Evolutionary conservation across 208 protist genomes (phyloP).

Genomic region (Eutreptiella sp.): DNA sequence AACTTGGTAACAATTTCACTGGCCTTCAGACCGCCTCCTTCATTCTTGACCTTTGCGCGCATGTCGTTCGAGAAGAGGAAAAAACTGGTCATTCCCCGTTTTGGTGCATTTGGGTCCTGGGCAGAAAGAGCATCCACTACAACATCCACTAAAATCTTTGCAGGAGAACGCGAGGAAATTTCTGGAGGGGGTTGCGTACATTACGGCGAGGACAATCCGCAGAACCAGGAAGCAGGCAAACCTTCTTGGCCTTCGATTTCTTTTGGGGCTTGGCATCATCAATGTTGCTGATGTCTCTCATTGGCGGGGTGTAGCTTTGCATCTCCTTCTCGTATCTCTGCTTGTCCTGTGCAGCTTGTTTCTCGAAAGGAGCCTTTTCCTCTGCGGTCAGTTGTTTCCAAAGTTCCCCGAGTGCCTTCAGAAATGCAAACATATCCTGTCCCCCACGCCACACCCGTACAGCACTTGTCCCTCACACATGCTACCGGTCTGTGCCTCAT

Average conservation of each 20-base stretch:
- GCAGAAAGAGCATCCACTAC: too few relatives aligned
- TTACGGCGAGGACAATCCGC: too few relatives aligned
- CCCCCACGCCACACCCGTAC: too few relatives aligned
- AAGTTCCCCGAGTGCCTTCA: conserved; percentile 51
- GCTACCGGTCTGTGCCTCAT: too few relatives aligned
- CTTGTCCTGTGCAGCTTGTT: conserved; percentile 65
- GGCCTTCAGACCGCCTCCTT: conserved; percentile 22
- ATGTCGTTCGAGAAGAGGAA: conserved; percentile 22
- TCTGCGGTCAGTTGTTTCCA: conserved; percentile 59
- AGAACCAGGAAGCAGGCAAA: too few relatives aligned
- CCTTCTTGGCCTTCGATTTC: conserved; percentile 26
- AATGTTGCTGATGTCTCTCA: neutral
- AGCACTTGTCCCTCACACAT: too few relatives aligned
- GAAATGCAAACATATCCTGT: too few relatives aligned
- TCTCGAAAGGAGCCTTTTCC: conserved; percentile 66
- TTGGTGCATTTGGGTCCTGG: conserved; percentile 29
- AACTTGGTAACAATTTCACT: too few relatives aligned
- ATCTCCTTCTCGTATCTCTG: conserved; percentile 66
- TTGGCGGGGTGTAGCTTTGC: conserved; percentile 44
- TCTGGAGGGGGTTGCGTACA: too few relatives aligned
- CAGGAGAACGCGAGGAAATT: too few relatives aligned
- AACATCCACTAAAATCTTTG: too few relatives aligned
- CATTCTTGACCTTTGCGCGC: conserved; percentile 18
- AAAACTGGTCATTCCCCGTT: conserved; percentile 24
- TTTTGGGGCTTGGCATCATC: neutral